Percentiles rank a stretch among this genome's conserved stretches.
These are phyloP conservation scores for Cyberlindnera subsufficiens DNA, from an alignment of 805 yeast species.

Conservation along the genomic window DNA sequence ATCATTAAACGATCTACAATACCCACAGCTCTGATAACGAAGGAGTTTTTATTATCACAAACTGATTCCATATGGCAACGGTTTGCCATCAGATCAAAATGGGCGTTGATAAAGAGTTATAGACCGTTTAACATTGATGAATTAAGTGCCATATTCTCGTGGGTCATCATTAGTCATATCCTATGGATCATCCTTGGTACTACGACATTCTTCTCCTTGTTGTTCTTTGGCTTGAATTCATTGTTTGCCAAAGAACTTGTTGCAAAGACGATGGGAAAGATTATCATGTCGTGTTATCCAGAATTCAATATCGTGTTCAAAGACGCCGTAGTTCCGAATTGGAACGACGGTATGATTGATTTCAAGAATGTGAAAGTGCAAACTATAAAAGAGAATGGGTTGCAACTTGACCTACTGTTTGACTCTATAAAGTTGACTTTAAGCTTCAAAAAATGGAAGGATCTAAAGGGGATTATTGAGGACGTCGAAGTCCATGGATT, in stretches of 20 bases:
- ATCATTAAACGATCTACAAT: neutral
- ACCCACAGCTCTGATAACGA: slow-evolving; percentile 7
- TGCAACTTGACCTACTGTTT: slow-evolving; percentile 73
- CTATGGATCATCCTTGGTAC: slow-evolving; percentile 77
- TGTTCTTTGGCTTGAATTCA: slow-evolving; percentile 66
- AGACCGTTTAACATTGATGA: slow-evolving; percentile 89
- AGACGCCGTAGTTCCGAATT: slow-evolving; percentile 86
- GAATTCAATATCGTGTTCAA: slow-evolving; percentile 79
- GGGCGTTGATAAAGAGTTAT: slow-evolving; percentile 70
- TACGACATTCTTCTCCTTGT: slow-evolving; percentile 81
- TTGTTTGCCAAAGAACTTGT: slow-evolving; percentile 84
- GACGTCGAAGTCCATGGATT: slow-evolving; percentile 76
- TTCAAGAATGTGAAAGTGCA: slow-evolving; percentile 70
- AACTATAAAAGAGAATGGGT: slow-evolving; percentile 60
- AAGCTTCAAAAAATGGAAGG: slow-evolving; percentile 79
- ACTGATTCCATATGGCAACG: slow-evolving; percentile 30
- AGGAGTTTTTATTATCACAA: slow-evolving; percentile 14
- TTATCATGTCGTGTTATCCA: slow-evolving; percentile 65
- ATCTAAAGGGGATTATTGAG: slow-evolving; percentile 78
- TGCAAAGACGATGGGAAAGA: slow-evolving; percentile 73
- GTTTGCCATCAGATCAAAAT: slow-evolving; percentile 53
- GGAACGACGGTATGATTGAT: slow-evolving; percentile 80
- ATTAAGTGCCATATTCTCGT: slow-evolving; percentile 78
- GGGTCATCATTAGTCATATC: slow-evolving; percentile 85
- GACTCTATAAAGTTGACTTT: slow-evolving; percentile 77